Evolutionary conservation across 352 stramenopile genomes (phyloP).

Genomic region (Phytophthora multivora): DNA sequence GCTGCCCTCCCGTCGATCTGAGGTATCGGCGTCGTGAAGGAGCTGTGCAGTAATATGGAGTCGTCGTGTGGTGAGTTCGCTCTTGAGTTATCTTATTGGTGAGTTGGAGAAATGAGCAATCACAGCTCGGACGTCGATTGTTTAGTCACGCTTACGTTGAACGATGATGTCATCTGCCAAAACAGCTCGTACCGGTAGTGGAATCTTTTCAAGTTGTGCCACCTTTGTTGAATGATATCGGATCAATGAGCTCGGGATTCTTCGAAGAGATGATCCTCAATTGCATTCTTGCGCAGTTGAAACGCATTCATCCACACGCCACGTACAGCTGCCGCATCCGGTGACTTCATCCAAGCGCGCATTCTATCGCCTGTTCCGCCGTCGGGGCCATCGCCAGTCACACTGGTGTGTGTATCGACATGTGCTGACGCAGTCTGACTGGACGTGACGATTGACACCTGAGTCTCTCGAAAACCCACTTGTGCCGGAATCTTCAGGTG

Average conservation of each 20-base stretch:
- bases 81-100: too few species aligned
- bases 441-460: conserved; percentile 15
- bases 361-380: conserved; percentile 9
- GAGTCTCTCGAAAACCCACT: conserved; percentile 22
- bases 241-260: background rate
- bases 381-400: conserved; percentile 11
- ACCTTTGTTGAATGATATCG: conserved; percentile 8
- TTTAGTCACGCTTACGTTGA: too few species aligned
- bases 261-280: conserved; percentile 27
- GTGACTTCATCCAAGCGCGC: conserved; percentile 12
- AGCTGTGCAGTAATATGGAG: too few species aligned
- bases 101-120: too few species aligned
- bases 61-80: too few species aligned
- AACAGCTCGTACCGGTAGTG: too few species aligned
- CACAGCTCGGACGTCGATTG: too few species aligned
- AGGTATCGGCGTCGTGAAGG: too few species aligned
- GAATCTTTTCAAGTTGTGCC: conserved; percentile 1
- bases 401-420: conserved; percentile 5
- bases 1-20: background rate
- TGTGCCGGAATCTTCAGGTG: background rate
- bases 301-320: conserved; percentile 17
- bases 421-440: background rate
- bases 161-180: too few species aligned
- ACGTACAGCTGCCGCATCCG: background rate
- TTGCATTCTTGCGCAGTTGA: conserved; percentile 11